These are phyloP conservation scores for Carex cristatella DNA, from an alignment of 176 grass and related monocot genomes.

Conservation along the genomic window DNA sequence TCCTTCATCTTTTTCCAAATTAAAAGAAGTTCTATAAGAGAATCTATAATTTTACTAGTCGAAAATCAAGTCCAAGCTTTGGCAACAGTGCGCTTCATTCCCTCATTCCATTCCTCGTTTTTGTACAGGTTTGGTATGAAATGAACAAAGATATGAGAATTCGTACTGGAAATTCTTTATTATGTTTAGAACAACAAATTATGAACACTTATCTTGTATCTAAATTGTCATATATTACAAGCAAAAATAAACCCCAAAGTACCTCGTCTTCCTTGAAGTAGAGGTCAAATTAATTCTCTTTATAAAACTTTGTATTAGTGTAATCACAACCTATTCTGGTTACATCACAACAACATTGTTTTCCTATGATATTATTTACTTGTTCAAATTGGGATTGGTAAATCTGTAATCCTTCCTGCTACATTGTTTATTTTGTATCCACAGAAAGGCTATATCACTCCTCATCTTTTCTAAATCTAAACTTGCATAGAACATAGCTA, in stretches of 20 bases:
- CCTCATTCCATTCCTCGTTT: conserved; percentile 58
- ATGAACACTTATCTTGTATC: neutral
- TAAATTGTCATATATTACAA: neutral
- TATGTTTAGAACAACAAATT: neutral
- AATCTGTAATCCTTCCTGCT: conserved; percentile 79
- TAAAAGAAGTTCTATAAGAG: too few relatives aligned
- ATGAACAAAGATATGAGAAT: conserved; percentile 29
- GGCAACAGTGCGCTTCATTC: conserved; percentile 76
- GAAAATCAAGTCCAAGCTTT: conserved; percentile 36
- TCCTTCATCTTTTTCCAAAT: too few relatives aligned
- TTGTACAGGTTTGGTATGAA: conserved; percentile 67
- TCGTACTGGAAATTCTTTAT: neutral
- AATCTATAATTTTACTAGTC: too few relatives aligned
- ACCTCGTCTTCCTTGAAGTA: conserved; percentile 91
- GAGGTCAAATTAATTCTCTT: conserved; percentile 74
- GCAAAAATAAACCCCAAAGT: neutral
- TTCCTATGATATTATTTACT: conserved; percentile 85
- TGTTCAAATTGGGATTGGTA: conserved; percentile 69
- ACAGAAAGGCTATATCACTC: conserved; percentile 53
- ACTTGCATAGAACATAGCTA: conserved; percentile 64
- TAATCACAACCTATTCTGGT: conserved; percentile 47
- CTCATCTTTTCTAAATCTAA: conserved; percentile 62
- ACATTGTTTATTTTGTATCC: conserved; percentile 83
- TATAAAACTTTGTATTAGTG: conserved; percentile 41
- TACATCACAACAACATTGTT: conserved; percentile 64